These are phyloP conservation scores for Geotrichum ghanense DNA, from an alignment of 805 yeast species.

Conservation along the genomic window DNA sequence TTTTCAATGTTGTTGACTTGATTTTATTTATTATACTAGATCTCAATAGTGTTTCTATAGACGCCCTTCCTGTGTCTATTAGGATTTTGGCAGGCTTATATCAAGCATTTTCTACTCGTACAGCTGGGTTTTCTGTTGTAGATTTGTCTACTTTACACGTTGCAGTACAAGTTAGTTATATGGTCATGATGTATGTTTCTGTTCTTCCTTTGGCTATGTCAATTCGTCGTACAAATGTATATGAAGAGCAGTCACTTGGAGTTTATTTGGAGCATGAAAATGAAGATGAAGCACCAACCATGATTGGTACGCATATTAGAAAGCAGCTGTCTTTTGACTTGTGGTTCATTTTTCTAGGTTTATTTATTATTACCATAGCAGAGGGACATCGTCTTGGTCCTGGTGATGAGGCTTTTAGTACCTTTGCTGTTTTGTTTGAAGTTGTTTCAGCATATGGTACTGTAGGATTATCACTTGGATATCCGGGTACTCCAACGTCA, in stretches of 20 bases:
- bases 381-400: slow-evolving; percentile 56
- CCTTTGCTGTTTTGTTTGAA: slow-evolving; percentile 73
- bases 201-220: slow-evolving; percentile 94
- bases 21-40: slow-evolving; percentile 73
- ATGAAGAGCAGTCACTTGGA: slow-evolving; percentile 96
- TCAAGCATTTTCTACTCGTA: slow-evolving; percentile 87
- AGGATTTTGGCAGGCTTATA: slow-evolving; percentile 73
- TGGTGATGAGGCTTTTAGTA: slow-evolving; percentile 40
- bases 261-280: slow-evolving; percentile 40
- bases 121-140: slow-evolving; percentile 80
- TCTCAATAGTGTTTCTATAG: slow-evolving; percentile 39
- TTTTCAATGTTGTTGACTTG: slow-evolving; percentile 66
- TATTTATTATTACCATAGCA: slow-evolving; percentile 76
- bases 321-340: slow-evolving; percentile 87
- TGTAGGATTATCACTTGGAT: slow-evolving; percentile 86
- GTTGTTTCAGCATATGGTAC: slow-evolving; percentile 94
- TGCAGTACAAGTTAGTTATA: slow-evolving; percentile 83
- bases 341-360: slow-evolving; percentile 84
- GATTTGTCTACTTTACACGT: slow-evolving; percentile 66
- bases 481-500: slow-evolving; percentile 54
- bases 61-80: slow-evolving; percentile 48
- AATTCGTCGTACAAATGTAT: slow-evolving; percentile 91
- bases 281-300: slow-evolving; percentile 37
- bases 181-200: slow-evolving; percentile 97
- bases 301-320: slow-evolving; percentile 78